Evolutionary conservation across 2,329 filamentous ascomycete species (phyloP), one percentile per base, ranked within the genome.

Genomic region (Monosporascus sp.): DNA sequence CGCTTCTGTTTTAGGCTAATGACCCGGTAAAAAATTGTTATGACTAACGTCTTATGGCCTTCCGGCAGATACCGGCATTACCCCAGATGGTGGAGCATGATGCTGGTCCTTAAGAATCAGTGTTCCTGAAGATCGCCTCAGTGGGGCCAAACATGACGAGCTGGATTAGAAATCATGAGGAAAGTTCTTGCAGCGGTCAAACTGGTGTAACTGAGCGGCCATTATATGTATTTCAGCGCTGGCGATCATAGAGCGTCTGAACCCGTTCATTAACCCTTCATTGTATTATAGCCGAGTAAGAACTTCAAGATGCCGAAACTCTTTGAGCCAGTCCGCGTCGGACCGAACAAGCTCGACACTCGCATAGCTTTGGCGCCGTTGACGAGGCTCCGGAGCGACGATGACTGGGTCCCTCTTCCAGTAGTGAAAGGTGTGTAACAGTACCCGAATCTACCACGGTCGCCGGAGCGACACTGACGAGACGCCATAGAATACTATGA

Each of bases 301-400:
- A 43, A 50, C 8, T 6, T 17, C 48, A 44, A 38, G 14, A 53
- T 64, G 62, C 58, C 60, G 16, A 64, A 59, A 49, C 66, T 76
- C 40, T 75, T 75, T 56, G 53, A 69, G 51, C 74, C 76, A 20
- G 56, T 80, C 31, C 58, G 64, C 17, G 61, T 79, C 19, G 77
- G 77, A 26, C 57, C 61, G 22, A 57, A 70, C 56, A 59, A 67
- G 16, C 71, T 81, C 31, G 62, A 68, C 38, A 71, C 76, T 59
- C 76, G 78, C 43, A 61, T 81, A 22, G 71, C 74, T 36, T 73
- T 81, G 71, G 75, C 77, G 0, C 79, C 78, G 2, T 61, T 81
- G 55, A 79, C 77, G 17, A 71, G 75, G 38, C 69, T 66, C 57
- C 74, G 74, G 40, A 68, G 62, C 49, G 68, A 70, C 52, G 70